Evolutionary conservation across 345 rosid species (phyloP).

Genomic region (Jatropha curcas): DNA sequence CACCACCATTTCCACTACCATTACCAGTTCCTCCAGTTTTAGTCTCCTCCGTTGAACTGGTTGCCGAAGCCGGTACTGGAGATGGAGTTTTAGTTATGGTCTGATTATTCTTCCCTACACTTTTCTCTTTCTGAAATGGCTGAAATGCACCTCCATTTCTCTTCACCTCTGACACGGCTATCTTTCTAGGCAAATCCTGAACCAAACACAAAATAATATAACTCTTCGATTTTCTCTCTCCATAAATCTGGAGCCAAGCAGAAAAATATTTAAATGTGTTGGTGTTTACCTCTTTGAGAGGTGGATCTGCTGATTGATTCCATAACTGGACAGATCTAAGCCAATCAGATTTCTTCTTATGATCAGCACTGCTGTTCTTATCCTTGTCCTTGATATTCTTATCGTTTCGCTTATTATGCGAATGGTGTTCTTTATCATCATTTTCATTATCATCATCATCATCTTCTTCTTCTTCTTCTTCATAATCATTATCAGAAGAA

Average conservation of each 20-base stretch:
- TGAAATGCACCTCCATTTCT: slow-evolving; percentile 74
- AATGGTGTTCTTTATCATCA: slow-evolving; percentile 35
- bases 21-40: background rate
- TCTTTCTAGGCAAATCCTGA: slow-evolving; percentile 53
- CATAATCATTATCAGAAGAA: slow-evolving; percentile 33
- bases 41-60: slow-evolving; percentile 51
- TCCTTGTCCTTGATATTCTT: slow-evolving; percentile 20
- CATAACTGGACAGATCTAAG: slow-evolving; percentile 96
- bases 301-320: slow-evolving; percentile 72
- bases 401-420: slow-evolving; percentile 21
- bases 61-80: slow-evolving; percentile 42
- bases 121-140: slow-evolving; percentile 61
- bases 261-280: background rate
- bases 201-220: background rate
- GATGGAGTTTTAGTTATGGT: slow-evolving; percentile 27
- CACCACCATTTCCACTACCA: slow-evolving; percentile 4
- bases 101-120: slow-evolving; percentile 31
- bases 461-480: slow-evolving; percentile 15
- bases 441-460: slow-evolving; percentile 19
- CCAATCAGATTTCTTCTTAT: slow-evolving; percentile 85
- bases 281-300: slow-evolving; percentile 37
- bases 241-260: slow-evolving; percentile 4
- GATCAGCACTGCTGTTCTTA: slow-evolving; percentile 29
- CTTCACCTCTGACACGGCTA: slow-evolving; percentile 66
- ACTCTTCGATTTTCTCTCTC: slow-evolving; percentile 10